phyloP scores from a whole-genome alignment of 305 asterid species.

The Stenogyne calaminthoides region DNA sequence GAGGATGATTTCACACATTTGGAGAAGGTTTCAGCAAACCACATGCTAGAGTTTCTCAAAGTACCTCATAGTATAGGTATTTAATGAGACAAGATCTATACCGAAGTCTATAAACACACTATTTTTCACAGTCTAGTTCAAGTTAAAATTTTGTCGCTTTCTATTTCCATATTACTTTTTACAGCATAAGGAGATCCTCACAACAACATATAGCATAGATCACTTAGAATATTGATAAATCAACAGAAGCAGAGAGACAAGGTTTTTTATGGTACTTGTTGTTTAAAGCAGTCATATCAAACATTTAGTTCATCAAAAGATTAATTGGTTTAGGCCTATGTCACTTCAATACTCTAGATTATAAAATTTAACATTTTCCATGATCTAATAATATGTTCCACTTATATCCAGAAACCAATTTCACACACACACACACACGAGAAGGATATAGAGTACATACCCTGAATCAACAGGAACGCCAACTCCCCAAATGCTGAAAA shows the following conservation, averaged over 20 bases:
- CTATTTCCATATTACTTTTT: not conserved
- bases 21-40: not conserved
- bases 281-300: not conserved
- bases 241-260: not conserved
- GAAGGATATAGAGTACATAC: constrained; percentile 38
- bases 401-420: not conserved
- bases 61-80: not conserved
- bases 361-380: not conserved
- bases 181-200: not conserved
- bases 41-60: not conserved
- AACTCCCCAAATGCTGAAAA: constrained; percentile 98
- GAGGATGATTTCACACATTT: not conserved
- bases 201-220: not conserved
- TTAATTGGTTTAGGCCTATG: not conserved
- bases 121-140: not conserved
- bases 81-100: not conserved
- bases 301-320: not conserved
- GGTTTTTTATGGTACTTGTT: not conserved
- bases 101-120: not conserved
- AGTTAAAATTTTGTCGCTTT: not conserved
- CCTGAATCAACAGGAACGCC: constrained; percentile 89
- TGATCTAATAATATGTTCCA: not conserved
- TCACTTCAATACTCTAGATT: not conserved
- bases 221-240: not conserved
- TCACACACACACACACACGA: not conserved